Evolutionary conservation across 1,139 yeast species (phyloP), one percentile per base, ranked within the genome.

Genomic region (Blastobotrys arbuscula): DNA sequence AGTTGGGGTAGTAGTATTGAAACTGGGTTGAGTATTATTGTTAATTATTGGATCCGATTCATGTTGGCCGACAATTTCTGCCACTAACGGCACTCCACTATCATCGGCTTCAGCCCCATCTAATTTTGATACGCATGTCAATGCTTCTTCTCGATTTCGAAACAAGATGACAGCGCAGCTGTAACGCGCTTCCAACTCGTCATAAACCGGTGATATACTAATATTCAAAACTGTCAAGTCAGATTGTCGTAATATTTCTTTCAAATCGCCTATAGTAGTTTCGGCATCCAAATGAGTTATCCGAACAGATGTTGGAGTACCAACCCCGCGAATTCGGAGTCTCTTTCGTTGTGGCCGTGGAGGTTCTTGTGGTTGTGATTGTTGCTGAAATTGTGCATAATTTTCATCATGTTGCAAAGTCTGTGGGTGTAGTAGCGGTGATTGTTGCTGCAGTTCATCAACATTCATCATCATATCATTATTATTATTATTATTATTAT

Each of bases 51-150:
- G n/a, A n/a, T n/a, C n/a, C n/a, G n/a, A n/a, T n/a, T n/a, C n/a
- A n/a, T n/a, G n/a, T n/a, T n/a, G n/a, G 9, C 39, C 45, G 6
- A 48, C 40, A 39, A 51, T 48, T 40, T 47, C 48, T 9, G 53
- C 54, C n/a, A 45, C 45, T 39, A 49, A 23, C 13, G 49, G 51
- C 13, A 44, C 41, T n/a, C 50, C 46, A 7, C 48, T 23, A 24
- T 45, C 51, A 34, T 51, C 54, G 2, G 53, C 52, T 28, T 50
- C 51, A 7, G 34, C 51, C 13, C 51, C 53, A 24, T 50, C 45
- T 28, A 50, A 36, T 24, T 50, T 45, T 5, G 44, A 15, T 2
- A 43, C 54, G 31, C 54, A 51, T 31, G 26, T 42, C n/a, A 30
- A 13, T 6, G 54, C 54, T 18, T 51, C 49, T 18, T 50, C 54